Conservation (phyloP, 805 yeast genomes). For the Starmerella floricola region DNA sequence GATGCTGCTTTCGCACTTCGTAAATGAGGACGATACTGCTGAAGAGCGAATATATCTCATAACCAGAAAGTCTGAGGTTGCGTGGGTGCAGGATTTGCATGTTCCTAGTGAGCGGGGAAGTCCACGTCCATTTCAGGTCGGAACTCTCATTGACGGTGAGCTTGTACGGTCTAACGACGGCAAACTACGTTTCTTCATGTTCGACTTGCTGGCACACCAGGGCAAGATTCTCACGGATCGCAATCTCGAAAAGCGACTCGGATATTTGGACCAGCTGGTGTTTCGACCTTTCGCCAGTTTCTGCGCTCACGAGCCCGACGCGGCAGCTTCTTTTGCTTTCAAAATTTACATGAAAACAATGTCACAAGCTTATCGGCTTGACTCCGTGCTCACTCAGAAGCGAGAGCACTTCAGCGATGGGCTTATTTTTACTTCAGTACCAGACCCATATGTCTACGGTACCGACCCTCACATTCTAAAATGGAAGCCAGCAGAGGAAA, state of each 20-base stretch:
- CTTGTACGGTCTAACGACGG: constrained; percentile 44
- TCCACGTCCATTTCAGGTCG: constrained; percentile 57
- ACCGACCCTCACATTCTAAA: constrained; percentile 77
- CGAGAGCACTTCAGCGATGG: constrained; percentile 90
- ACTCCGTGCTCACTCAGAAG: constrained; percentile 57
- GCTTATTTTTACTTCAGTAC: constrained; percentile 80
- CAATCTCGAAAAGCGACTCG: constrained; percentile 68
- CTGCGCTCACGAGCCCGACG: constrained; percentile 57
- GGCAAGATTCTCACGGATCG: constrained; percentile 58
- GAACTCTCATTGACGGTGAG: constrained; percentile 90
- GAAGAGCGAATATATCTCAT: constrained; percentile 85
- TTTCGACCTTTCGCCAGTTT: constrained; percentile 70
- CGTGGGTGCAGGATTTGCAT: constrained; percentile 62
- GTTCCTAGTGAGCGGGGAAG: constrained; percentile 49
- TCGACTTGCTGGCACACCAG: constrained; percentile 81
- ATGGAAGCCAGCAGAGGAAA: constrained; percentile 97
- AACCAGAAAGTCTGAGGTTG: constrained; percentile 80
- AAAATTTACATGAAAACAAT: constrained; percentile 76
- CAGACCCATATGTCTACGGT: constrained; percentile 74
- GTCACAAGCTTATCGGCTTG: constrained; percentile 70
- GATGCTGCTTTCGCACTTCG: constrained; percentile 49
- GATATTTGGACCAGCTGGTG: constrained; percentile 69
- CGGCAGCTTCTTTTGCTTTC: constrained; percentile 68
- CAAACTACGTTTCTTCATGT: constrained; percentile 63
- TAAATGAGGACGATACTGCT: constrained; percentile 30